Evolutionary conservation across 257 asterid species (phyloP), one percentile per base, ranked within the genome.

Genomic region (Thymus quinquecostatus): DNA sequence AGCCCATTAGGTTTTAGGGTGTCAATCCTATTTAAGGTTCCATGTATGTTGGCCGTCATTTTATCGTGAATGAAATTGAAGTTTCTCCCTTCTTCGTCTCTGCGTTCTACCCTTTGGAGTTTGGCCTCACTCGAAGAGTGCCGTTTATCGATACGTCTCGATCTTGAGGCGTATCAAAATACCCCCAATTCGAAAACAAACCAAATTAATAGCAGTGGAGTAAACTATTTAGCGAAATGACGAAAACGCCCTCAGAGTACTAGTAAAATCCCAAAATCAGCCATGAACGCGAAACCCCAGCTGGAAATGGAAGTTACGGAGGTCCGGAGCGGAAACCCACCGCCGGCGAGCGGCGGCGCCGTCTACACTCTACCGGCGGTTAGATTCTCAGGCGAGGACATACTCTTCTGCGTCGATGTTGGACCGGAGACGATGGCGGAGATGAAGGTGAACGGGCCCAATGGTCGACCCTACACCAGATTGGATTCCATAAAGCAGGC

Each of bases 401-500:
- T 94, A 64, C 83, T 94, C 0, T 91, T 94, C 79, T 94, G 99
- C 84, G 69, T 94, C 72, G 99, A 94, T 66, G 89, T 84, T 27
- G 95, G 95, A 33, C 89, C 89, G 5, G 99, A 94, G 77, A 82
- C 97, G 33, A 64, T 84, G 72, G 84, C 74, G 74, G 97, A 91
- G 83, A 91, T 91, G 96, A 89, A 88, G 83, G 83, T 87, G 51
- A 73, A 81, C 34, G 87, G 89, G 57, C 85, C 96, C 43, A 83
- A 79, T 47, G 96, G 99, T 10, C 83, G 97, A 60, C 96, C 92
- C 66, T 87, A 73, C 75, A 89, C 98, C 49, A 77, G 98, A 69
- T 66, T 91, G 80, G 98, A 91, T 54, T 80, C 92, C 3, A 88
- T 94, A 7, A 94, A 89, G 85, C 98, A 94, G 71, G 86, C 98